phyloP scores from a whole-genome alignment of 371 early-diverging fungal genomes.

The Apophysomyces sp. region DNA sequence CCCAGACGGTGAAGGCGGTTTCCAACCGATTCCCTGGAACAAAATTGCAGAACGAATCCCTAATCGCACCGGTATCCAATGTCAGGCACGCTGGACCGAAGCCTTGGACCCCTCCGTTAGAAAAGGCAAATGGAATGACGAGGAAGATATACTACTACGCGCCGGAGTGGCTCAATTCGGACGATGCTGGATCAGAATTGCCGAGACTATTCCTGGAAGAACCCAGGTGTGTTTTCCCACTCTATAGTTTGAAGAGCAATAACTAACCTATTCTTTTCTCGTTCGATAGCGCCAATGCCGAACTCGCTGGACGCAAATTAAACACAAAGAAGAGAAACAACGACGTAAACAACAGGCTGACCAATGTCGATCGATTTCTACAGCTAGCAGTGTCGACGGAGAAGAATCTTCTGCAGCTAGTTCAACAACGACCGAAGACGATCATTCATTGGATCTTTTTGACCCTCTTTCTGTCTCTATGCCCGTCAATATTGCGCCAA shows the following conservation, averaged over 20 bases:
- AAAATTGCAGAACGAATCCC: constrained; percentile 56
- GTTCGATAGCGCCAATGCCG: constrained; percentile 63
- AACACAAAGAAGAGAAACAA: constrained; percentile 49
- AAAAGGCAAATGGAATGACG: constrained; percentile 66
- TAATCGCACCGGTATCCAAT: constrained; percentile 68
- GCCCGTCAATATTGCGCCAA: not conserved
- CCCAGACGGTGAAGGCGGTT: constrained; percentile 45
- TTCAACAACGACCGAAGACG: not conserved
- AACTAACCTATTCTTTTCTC: not conserved
- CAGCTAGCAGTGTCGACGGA: not conserved
- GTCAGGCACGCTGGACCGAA: constrained; percentile 77
- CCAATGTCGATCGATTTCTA: not conserved
- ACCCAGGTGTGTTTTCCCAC: constrained; percentile 43
- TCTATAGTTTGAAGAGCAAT: not conserved
- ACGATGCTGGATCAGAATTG: constrained; percentile 75
- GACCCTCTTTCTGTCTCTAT: not conserved
- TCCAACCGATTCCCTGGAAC: constrained; percentile 64
- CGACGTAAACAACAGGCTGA: constrained; percentile 11
- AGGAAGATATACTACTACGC: constrained; percentile 60
- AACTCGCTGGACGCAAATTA: constrained; percentile 67
- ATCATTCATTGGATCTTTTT: not conserved
- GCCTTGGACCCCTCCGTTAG: constrained; percentile 69
- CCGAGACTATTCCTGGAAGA: constrained; percentile 63
- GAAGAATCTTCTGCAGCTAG: constrained; percentile 1
- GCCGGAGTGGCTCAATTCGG: constrained; percentile 52